These are phyloP conservation scores for Trichocomaceae sp. DNA, from an alignment of 2,329 filamentous ascomycete genomes.

Conservation along the genomic window DNA sequence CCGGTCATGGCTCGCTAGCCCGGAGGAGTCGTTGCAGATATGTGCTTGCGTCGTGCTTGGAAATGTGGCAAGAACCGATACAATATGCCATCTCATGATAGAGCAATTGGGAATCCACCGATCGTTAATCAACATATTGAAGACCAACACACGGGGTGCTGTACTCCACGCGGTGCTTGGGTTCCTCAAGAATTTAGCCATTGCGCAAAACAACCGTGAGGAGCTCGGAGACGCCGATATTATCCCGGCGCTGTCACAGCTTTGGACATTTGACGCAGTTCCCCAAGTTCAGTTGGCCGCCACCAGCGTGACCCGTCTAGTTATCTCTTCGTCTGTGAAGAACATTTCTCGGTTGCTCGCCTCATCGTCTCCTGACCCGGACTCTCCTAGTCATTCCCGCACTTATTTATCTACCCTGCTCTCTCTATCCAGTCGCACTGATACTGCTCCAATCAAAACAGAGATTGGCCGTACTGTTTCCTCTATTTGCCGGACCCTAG, in stretches of 20 bases:
- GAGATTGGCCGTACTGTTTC: conserved; percentile 43
- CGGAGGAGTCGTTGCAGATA: conserved; percentile 40
- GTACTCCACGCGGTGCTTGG: conserved; percentile 41
- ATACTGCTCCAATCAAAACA: conserved; percentile 40
- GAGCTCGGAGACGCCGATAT: conserved; percentile 34
- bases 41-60: conserved; percentile 44
- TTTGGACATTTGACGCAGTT: conserved; percentile 38
- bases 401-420: conserved; percentile 40
- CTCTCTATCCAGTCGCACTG: conserved; percentile 36
- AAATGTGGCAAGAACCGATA: conserved; percentile 41
- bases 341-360: conserved; percentile 35
- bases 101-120: conserved; percentile 34
- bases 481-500: conserved; percentile 38
- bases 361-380: conserved; percentile 23
- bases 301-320: conserved; percentile 35
- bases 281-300: conserved; percentile 42
- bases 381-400: conserved; percentile 23
- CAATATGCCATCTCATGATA: conserved; percentile 37
- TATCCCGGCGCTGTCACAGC: conserved; percentile 31
- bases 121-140: conserved; percentile 35
- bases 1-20: conserved; percentile 33
- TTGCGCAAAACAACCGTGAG: conserved; percentile 37
- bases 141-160: conserved; percentile 28
- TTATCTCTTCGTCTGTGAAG: conserved; percentile 30
- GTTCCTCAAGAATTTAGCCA: conserved; percentile 44